Conservation (phyloP, 495 filamentous ascomycete genomes). For the Penicilliopsis zonata region DNA sequence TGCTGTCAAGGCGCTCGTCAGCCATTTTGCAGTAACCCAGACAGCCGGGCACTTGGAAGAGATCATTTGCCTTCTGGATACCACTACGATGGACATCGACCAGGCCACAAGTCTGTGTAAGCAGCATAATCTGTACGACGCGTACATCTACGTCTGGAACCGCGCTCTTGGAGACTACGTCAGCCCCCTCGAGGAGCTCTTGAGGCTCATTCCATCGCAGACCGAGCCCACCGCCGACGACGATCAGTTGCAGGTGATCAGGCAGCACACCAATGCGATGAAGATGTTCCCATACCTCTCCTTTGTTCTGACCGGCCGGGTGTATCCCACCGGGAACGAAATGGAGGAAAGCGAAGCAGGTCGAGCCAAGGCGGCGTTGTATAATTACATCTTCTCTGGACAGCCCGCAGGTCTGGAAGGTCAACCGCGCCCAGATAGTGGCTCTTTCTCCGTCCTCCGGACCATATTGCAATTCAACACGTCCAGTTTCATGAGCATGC, state of each 20-base stretch:
- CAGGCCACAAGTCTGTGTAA: slow-evolving; percentile 86
- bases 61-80: slow-evolving; percentile 86
- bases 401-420: slow-evolving; percentile 36
- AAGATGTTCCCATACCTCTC: slow-evolving; percentile 95
- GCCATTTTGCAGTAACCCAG: slow-evolving; percentile 61
- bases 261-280: slow-evolving; percentile 49
- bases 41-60: slow-evolving; percentile 75
- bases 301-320: slow-evolving; percentile 77
- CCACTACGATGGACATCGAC: slow-evolving; percentile 83
- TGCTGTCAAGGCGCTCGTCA: slow-evolving; percentile 76
- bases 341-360: slow-evolving; percentile 56
- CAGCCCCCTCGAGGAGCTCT: slow-evolving; percentile 75
- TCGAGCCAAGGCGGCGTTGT: slow-evolving; percentile 74
- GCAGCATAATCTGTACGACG: slow-evolving; percentile 83
- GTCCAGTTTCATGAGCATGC: slow-evolving; percentile 81
- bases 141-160: slow-evolving; percentile 95
- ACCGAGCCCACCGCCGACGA: slow-evolving; percentile 20
- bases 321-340: slow-evolving; percentile 75
- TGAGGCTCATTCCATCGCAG: slow-evolving; percentile 48
- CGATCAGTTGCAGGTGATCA: slow-evolving; percentile 19
- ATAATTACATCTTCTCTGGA: slow-evolving; percentile 86
- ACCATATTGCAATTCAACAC: slow-evolving; percentile 80
- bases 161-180: slow-evolving; percentile 80
- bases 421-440: slow-evolving; percentile 44
- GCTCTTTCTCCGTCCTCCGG: slow-evolving; percentile 70